Conservation (phyloP, 441 rosid genomes). For the Sinapis alba region DNA sequence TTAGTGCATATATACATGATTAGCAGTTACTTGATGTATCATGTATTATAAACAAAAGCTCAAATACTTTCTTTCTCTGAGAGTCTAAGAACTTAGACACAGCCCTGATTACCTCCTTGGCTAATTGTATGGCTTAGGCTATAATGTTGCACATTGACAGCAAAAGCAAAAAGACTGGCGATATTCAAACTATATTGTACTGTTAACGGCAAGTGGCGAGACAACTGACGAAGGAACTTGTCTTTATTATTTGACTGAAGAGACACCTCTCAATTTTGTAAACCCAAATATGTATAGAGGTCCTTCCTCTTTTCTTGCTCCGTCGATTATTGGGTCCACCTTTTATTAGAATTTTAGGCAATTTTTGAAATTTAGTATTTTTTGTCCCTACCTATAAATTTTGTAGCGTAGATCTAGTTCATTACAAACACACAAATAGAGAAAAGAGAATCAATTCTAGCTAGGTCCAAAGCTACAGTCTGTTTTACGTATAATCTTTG, state of each 20-base stretch:
- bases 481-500: neutral
- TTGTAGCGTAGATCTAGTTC: neutral
- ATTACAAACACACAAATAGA: conserved; percentile 22
- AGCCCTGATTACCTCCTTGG: neutral
- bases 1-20: neutral
- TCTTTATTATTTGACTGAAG: conserved; percentile 27
- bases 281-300: conserved; percentile 10
- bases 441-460: conserved; percentile 21
- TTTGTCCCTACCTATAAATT: conserved; percentile 5
- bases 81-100: neutral
- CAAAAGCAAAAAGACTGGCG: neutral
- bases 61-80: neutral
- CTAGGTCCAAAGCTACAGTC: conserved; percentile 24
- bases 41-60: neutral
- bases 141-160: neutral
- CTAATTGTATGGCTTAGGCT: neutral
- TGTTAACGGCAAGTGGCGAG: conserved; percentile 21
- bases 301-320: conserved; percentile 21
- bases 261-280: conserved; percentile 3
- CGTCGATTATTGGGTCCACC: conserved; percentile 20
- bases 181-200: neutral
- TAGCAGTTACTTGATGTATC: neutral
- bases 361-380: conserved; percentile 16
- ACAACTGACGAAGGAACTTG: conserved; percentile 3
- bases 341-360: conserved; percentile 2